Conservation (phyloP, 441 rosid species). For the Cnidoscolus chayamansa region DNA sequence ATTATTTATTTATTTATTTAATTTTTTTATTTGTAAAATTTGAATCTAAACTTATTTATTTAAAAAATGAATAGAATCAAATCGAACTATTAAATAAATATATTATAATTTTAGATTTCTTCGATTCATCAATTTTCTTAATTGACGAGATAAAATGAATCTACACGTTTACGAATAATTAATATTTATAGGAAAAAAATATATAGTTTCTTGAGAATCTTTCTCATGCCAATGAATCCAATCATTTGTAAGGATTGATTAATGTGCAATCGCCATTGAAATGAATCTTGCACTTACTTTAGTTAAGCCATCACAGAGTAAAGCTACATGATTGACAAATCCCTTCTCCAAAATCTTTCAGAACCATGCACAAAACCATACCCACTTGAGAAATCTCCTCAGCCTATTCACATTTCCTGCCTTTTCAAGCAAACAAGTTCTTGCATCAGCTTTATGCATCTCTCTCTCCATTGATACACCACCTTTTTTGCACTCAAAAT, state of each 20-base stretch:
- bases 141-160: too few species aligned
- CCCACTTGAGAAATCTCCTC: constrained; percentile 24
- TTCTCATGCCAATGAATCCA: neutral
- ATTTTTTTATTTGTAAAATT: too few species aligned
- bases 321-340: constrained; percentile 1
- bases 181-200: neutral
- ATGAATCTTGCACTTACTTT: constrained; percentile 11
- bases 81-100: too few species aligned
- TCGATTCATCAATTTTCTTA: too few species aligned
- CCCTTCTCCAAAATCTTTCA: constrained; percentile 29
- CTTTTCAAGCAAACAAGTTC: constrained; percentile 43
- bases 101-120: too few species aligned
- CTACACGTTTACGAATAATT: too few species aligned
- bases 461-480: constrained; percentile 8
- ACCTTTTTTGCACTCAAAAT: constrained; percentile 26
- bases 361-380: constrained; percentile 20
- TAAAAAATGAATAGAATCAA: too few species aligned
- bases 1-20: too few species aligned
- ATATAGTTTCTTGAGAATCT: neutral
- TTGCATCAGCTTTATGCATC: neutral
- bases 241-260: neutral
- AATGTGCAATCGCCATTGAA: neutral
- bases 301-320: neutral
- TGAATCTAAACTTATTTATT: too few species aligned
- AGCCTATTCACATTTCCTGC: constrained; percentile 32